phyloP scores from a whole-genome alignment of 176 grass and related monocot genomes.

The Avena eriantha region DNA sequence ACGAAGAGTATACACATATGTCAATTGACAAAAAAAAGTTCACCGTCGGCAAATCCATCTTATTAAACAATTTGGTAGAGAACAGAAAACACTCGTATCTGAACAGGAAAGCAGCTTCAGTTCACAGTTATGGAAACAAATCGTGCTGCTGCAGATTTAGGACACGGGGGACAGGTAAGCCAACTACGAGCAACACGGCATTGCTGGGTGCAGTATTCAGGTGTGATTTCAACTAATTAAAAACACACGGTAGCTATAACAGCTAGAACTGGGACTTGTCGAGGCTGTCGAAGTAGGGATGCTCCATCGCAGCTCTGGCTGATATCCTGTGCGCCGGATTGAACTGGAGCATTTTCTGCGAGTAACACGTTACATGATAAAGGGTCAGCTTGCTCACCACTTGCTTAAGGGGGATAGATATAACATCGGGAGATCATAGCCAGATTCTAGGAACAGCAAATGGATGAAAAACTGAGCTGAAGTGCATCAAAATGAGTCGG shows the following conservation, averaged over 20 bases:
- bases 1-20: no score
- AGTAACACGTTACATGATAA: not conserved
- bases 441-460: not conserved
- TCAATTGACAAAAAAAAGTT: no score
- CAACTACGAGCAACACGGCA: constrained; percentile 17
- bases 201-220: constrained; percentile 3
- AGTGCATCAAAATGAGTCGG: not conserved
- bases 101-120: not conserved
- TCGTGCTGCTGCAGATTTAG: not conserved
- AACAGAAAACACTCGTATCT: not conserved
- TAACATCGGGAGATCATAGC: not conserved
- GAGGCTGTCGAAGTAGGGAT: constrained; percentile 86
- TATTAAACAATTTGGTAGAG: not conserved
- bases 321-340: constrained; percentile 81
- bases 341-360: constrained; percentile 89
- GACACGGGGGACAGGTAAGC: not conserved
- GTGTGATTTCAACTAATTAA: not conserved
- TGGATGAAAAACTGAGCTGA: constrained; percentile 6
- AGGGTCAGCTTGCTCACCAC: not conserved
- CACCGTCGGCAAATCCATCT: not conserved
- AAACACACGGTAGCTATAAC: not conserved
- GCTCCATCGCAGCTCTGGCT: constrained; percentile 76
- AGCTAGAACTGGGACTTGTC: constrained; percentile 92
- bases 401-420: not conserved
- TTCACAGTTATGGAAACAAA: not conserved